Conservation (phyloP, 2,329 filamentous ascomycete species). For the Exophiala bonariae region DNA sequence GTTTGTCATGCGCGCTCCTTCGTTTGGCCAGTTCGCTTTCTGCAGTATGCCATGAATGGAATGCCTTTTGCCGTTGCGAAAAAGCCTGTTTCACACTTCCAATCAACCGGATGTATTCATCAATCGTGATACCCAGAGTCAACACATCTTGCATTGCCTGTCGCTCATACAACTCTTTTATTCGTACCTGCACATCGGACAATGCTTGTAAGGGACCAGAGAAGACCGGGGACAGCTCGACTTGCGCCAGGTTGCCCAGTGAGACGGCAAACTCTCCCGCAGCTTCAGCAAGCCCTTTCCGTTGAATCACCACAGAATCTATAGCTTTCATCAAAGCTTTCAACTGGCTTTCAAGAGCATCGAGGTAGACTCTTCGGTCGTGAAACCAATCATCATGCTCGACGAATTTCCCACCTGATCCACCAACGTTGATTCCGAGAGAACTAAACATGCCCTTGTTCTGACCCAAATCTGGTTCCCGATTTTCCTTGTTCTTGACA, state of each 20-base stretch:
- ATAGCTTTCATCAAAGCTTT: constrained; percentile 90
- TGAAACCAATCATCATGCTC: constrained; percentile 99
- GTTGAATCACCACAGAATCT: constrained; percentile 86
- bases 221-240: constrained; percentile 85
- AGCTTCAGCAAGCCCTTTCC: constrained; percentile 90
- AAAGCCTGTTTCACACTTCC: constrained; percentile 94
- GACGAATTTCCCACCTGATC: constrained; percentile 77
- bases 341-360: constrained; percentile 87
- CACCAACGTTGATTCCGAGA: constrained; percentile 75
- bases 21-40: constrained; percentile 90
- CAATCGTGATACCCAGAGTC: constrained; percentile 94
- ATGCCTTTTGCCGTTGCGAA: constrained; percentile 88
- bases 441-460: constrained; percentile 92
- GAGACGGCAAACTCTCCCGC: constrained; percentile 92
- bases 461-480: constrained; percentile 80
- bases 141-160: constrained; percentile 96
- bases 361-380: constrained; percentile 89
- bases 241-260: constrained; percentile 85
- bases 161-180: constrained; percentile 91
- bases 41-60: constrained; percentile 88
- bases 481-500: constrained; percentile 94
- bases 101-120: constrained; percentile 96
- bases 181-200: constrained; percentile 89
- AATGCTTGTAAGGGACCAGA: constrained; percentile 88
- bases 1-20: constrained; percentile 85